Evolutionary conservation across 2,329 filamentous ascomycete genomes (phyloP).

Genomic region (Penicillium sp.): DNA sequence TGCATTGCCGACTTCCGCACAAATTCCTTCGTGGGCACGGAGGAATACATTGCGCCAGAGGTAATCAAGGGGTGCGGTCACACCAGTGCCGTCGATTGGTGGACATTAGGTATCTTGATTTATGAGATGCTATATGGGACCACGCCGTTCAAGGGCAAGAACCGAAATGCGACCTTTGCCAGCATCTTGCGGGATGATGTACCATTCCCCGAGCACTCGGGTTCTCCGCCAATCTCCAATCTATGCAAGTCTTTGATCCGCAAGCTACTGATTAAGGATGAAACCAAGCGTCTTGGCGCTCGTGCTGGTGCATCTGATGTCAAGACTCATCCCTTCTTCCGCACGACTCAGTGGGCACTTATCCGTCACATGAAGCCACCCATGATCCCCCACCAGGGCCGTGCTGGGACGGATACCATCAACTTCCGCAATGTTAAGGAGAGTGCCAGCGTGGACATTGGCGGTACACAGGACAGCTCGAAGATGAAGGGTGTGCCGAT

Average conservation of each 20-base stretch:
- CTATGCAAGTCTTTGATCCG: conserved; percentile 95
- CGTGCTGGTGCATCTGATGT: conserved; percentile 95
- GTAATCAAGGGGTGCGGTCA: conserved; percentile 98
- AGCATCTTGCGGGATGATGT: conserved; percentile 96
- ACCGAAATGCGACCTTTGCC: conserved; percentile 94
- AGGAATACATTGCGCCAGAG: conserved; percentile 98
- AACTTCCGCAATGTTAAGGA: conserved; percentile 99
- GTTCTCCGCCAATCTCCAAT: conserved; percentile 82
- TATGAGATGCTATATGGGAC: conserved; percentile 99
- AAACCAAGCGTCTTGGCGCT: conserved; percentile 87
- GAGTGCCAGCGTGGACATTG: conserved; percentile 82
- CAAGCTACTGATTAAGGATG: conserved; percentile 97
- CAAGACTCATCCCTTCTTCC: conserved; percentile 94
- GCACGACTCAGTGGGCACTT: conserved; percentile 91
- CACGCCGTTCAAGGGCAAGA: conserved; percentile 99
- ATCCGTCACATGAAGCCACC: conserved; percentile 97
- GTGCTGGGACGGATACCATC: conserved; percentile 79
- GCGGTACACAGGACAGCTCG: conserved; percentile 39
- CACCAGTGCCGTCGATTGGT: conserved; percentile 98
- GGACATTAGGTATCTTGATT: conserved; percentile 94
- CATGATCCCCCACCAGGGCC: conserved; percentile 88
- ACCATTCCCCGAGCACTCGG: conserved; percentile 86
- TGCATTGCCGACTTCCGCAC: conserved; percentile 98
- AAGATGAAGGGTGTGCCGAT: conserved; percentile 75
- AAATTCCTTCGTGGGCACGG: conserved; percentile 96